Evolutionary conservation across 2,329 filamentous ascomycete genomes (phyloP).

Genomic region (Paraphoma chrysanthemicola): DNA sequence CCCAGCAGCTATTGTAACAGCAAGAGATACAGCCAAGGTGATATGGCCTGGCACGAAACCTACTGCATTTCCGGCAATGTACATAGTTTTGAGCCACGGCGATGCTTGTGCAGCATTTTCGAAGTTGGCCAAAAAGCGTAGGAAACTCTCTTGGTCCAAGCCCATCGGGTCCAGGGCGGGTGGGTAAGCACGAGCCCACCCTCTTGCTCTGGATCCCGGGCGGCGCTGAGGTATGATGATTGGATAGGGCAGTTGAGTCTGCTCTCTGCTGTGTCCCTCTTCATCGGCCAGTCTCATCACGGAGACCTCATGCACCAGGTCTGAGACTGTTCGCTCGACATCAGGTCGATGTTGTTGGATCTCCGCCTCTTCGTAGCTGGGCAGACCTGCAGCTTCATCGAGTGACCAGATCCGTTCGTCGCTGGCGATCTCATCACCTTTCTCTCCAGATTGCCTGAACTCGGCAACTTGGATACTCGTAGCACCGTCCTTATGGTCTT

Average conservation of each 20-base stretch:
- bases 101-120: constrained; percentile 52
- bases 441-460: not conserved
- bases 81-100: constrained; percentile 16
- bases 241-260: constrained; percentile 37
- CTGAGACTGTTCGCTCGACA: constrained; percentile 1
- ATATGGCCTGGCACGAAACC: constrained; percentile 12
- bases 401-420: constrained; percentile 20
- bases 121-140: constrained; percentile 58
- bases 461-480: not conserved
- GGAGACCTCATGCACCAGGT: constrained; percentile 11
- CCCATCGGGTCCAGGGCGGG: constrained; percentile 56
- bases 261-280: not conserved
- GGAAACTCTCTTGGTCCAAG: constrained; percentile 58
- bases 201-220: constrained; percentile 56
- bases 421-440: constrained; percentile 4
- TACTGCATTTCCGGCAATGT: constrained; percentile 8
- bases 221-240: constrained; percentile 62
- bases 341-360: constrained; percentile 1
- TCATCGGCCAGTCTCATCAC: not conserved
- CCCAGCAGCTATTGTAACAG: constrained; percentile 17
- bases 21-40: constrained; percentile 13
- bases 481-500: not conserved
- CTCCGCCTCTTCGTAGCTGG: constrained; percentile 8
- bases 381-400: constrained; percentile 15
- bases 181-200: constrained; percentile 62